phyloP scores from a whole-genome alignment of 257 asterid species.

The Gentiana dahurica region DNA sequence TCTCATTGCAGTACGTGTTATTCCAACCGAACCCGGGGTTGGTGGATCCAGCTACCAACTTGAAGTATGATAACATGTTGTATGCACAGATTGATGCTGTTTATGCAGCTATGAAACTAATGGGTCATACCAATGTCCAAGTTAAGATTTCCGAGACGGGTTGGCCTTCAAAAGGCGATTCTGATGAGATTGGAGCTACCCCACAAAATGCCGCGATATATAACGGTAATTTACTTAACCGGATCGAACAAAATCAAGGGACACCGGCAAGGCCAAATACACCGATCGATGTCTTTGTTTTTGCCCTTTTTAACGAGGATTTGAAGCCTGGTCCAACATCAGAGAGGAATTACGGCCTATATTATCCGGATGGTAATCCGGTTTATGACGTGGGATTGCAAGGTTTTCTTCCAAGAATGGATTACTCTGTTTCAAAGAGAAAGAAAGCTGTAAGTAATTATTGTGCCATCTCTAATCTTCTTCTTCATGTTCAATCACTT shows the following conservation, averaged over 20 bases:
- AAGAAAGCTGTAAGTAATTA: constrained; percentile 29
- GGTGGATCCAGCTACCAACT: constrained; percentile 42
- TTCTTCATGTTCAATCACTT: too few species aligned
- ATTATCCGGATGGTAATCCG: constrained; percentile 70
- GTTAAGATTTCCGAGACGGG: constrained; percentile 87
- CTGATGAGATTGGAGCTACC: constrained; percentile 65
- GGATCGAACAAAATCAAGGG: constrained; percentile 45
- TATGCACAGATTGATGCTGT: constrained; percentile 90
- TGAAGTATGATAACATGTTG: constrained; percentile 82
- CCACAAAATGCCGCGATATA: constrained; percentile 58
- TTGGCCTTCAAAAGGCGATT: constrained; percentile 90
- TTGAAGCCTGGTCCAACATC: constrained; percentile 80
- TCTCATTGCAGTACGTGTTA: constrained; percentile 54
- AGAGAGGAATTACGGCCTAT: constrained; percentile 89
- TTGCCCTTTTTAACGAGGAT: constrained; percentile 88
- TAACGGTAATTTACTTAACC: constrained; percentile 47
- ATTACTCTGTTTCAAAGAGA: constrained; percentile 39
- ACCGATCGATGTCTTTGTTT: constrained; percentile 61
- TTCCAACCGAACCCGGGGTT: constrained; percentile 66
- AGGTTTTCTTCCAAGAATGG: constrained; percentile 53
- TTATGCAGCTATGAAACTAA: constrained; percentile 44
- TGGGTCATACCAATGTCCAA: constrained; percentile 44
- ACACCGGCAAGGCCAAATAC: constrained; percentile 66
- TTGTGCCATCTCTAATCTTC: too few species aligned
- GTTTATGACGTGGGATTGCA: constrained; percentile 65